Base-by-base conservation (phyloP, 495 filamentous ascomycete species). In the Parathielavia hyrcaniae region DNA sequence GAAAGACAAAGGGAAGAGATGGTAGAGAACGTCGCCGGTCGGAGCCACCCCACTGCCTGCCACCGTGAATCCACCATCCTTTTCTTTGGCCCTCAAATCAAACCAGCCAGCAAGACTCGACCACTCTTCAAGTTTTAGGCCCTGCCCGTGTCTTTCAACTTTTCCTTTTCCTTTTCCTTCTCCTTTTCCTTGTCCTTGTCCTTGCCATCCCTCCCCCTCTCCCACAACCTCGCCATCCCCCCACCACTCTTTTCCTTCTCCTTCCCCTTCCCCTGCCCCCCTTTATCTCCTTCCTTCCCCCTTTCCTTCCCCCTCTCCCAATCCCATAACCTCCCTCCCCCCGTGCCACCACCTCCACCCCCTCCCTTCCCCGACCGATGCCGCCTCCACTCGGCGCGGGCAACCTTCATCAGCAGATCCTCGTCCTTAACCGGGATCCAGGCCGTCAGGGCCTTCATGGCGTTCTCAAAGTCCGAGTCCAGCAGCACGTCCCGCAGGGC, bases 371-470 rank as follows among this genome's bases (percentile, higher is more conserved):
- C 26, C 26, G 26, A 30, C 59, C 76, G 77, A 67, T 86, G 83
- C 64, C 83, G 75, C 72, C 87, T 93, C 85, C 89, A 98, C 75
- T 97, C 93, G 17, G 88, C 82, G 67, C 88, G 85, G n/a, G 90
- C 84, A 20, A 99, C 91, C 59, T 86, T 85, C 90, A 99, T 96
- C 63, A 99, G 79, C 38, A 96, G 69, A 67, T 99, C 93, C 69
- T 95, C 89, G 60, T 97, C 95, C 72, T 88, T 89, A 64, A 99
- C 87, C 13, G 95, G 95, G 39, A 99, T 85, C 87, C 89, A 97
- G 56, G 87, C 89, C 40, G 93, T 99, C 58, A 99, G 81, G 26
- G 93, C 88, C 73, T 97, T 97, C 93, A 99, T 99, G 14, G 86
- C 86, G 64, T 95, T 95, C 71, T 99, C 93, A 66, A 99, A 99